Percentiles rank a stretch among this genome's conserved stretches.
Conservation (phyloP, 2,329 filamentous ascomycete genomes). For the Phaeophleospora eucalypticola region DNA sequence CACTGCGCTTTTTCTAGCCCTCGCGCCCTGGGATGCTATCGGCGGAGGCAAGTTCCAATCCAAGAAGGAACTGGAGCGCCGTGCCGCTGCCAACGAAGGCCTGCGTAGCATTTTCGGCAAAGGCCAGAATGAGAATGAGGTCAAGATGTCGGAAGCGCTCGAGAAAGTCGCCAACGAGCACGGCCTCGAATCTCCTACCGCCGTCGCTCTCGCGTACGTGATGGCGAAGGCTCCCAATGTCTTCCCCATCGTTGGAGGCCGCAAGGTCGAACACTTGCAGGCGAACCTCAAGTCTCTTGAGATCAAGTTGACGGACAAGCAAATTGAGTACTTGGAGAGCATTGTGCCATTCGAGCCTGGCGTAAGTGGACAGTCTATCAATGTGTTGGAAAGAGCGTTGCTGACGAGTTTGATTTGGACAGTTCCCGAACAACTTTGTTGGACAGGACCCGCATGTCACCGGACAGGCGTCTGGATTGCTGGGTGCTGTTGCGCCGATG, state of each 20-base stretch:
- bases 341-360: constrained; percentile 61
- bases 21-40: constrained; percentile 54
- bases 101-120: constrained; percentile 25
- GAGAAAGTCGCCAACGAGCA: constrained; percentile 57
- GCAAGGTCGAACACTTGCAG: constrained; percentile 65
- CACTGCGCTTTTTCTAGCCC: constrained; percentile 11
- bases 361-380: constrained; percentile 37
- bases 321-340: constrained; percentile 63
- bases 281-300: constrained; percentile 65
- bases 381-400: constrained; percentile 43
- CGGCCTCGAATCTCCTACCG: constrained; percentile 36
- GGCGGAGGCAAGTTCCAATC: constrained; percentile 40
- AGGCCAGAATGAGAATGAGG: constrained; percentile 43
- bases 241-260: constrained; percentile 62
- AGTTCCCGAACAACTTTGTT: constrained; percentile 58
- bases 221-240: constrained; percentile 57
- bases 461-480: constrained; percentile 23
- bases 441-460: constrained; percentile 29
- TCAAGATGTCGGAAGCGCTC: constrained; percentile 53
- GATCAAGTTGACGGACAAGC: constrained; percentile 55
- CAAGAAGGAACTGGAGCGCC: constrained; percentile 44
- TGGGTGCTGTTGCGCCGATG: constrained; percentile 28
- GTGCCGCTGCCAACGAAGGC: constrained; percentile 36
- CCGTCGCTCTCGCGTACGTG: constrained; percentile 62
- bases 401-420: not conserved